A percentile compares a stretch with the other conserved stretches of the same genome.
phyloP scores from a whole-genome alignment of 371 early-diverging fungal genomes.

The Nematocida sp. region DNA sequence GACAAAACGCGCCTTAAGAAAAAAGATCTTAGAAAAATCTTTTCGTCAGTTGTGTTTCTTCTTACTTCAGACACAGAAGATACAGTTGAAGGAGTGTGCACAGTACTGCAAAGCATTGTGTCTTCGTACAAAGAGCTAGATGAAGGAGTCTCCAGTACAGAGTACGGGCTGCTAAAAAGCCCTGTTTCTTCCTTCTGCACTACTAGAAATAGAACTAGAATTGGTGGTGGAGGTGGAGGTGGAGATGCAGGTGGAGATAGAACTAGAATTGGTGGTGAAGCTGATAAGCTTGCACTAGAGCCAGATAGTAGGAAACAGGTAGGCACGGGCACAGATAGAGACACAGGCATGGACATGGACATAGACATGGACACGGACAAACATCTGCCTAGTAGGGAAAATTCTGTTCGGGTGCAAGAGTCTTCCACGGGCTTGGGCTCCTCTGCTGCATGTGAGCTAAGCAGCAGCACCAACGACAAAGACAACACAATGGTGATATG shows the following conservation, averaged over 20 bases:
- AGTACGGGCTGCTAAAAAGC: constrained; percentile 13
- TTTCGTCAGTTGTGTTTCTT: constrained; percentile 10
- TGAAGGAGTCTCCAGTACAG: background rate
- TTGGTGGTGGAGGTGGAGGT: too few relatives aligned
- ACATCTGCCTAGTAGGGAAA: background rate
- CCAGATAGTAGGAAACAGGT: background rate
- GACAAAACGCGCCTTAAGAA: constrained; percentile 11
- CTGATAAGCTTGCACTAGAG: background rate
- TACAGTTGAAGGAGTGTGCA: background rate
- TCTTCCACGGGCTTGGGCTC: too few relatives aligned
- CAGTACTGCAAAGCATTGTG: constrained; percentile 10
- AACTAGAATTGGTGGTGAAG: too few relatives aligned
- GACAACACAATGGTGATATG: constrained; percentile 36
- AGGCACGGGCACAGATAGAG: background rate
- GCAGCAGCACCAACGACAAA: background rate
- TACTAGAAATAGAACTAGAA: too few relatives aligned
- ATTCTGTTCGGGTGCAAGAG: background rate
- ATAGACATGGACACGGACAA: background rate
- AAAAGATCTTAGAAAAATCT: constrained; percentile 7
- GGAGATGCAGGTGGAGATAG: too few relatives aligned
- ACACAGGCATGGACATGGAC: background rate
- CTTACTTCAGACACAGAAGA: constrained; percentile 7
- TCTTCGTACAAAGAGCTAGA: constrained; percentile 13
- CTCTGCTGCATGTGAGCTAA: too few relatives aligned
- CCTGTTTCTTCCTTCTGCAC: too few relatives aligned